Percentiles rank a stretch among this genome's conserved stretches.
Evolutionary conservation across 306 rosid genomes (phyloP).

Genomic region (Dalbergia cochinchinensis): DNA sequence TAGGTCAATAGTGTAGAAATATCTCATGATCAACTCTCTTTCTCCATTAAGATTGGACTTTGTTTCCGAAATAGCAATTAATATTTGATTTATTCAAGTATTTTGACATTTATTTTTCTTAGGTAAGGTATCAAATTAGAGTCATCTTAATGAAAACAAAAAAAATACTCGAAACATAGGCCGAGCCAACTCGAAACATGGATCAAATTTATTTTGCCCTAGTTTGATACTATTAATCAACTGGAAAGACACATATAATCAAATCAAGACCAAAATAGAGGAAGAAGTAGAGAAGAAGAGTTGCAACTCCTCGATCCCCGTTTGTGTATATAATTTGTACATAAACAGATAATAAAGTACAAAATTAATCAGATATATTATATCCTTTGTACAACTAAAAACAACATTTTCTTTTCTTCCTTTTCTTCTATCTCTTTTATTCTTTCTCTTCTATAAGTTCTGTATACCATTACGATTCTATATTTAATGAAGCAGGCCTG

Average conservation of each 20-base stretch:
- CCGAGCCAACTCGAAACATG: not conserved
- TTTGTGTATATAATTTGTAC: constrained; percentile 20
- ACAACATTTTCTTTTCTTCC: constrained; percentile 1
- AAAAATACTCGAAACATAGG: no score
- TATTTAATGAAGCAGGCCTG: not conserved
- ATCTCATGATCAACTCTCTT: no score
- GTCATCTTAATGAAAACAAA: no score
- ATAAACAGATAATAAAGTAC: not conserved
- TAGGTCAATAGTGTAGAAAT: no score
- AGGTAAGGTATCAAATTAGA: no score
- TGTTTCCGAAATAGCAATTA: no score
- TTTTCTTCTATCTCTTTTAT: not conserved
- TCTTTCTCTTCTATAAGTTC: not conserved
- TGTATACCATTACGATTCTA: not conserved
- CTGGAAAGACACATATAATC: constrained; percentile 4
- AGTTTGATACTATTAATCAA: constrained; percentile 21
- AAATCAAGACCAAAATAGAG: not conserved
- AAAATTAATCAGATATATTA: constrained; percentile 36
- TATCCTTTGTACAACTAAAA: constrained; percentile 45
- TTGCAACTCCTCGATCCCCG: not conserved
- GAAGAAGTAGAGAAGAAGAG: not conserved
- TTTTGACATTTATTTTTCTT: no score
- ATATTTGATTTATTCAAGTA: no score
- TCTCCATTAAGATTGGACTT: no score
- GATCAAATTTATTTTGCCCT: not conserved